Evolutionary conservation across 768 basidiomycete species (phyloP).

Genomic region (Cubamyces sp.): DNA sequence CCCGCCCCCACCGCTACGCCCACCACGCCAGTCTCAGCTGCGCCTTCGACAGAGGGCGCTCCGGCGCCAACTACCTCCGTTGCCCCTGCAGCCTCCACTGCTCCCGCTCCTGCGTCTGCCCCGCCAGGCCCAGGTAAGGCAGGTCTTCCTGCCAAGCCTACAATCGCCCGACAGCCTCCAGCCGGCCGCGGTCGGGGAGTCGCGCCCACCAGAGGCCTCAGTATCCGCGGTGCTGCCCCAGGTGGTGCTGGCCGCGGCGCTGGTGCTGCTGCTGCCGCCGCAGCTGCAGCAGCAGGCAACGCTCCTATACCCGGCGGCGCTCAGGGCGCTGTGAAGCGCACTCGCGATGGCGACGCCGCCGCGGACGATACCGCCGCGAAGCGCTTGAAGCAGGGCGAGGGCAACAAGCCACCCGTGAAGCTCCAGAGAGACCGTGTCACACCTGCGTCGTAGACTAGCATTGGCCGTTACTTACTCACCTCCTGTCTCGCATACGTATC

Average conservation of each 20-base stretch:
- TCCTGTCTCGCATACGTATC: conserved; percentile 3
- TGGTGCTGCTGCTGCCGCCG: conserved; percentile 32
- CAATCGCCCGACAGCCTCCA: conserved; percentile 39
- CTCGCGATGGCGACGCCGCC: conserved; percentile 52
- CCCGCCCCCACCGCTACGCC: conserved; percentile 18
- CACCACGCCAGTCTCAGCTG: conserved; percentile 7
- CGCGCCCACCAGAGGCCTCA: conserved; percentile 32
- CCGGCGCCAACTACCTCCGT: conserved; percentile 18
- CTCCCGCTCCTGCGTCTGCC: conserved; percentile 32
- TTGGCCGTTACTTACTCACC: neutral
- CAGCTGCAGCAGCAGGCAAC: conserved; percentile 34
- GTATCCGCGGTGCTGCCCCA: conserved; percentile 30
- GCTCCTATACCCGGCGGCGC: conserved; percentile 44
- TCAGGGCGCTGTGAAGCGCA: conserved; percentile 54
- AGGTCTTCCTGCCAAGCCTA: conserved; percentile 30
- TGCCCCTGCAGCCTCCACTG: conserved; percentile 19
- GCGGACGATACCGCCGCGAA: conserved; percentile 66
- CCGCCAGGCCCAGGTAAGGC: conserved; percentile 34
- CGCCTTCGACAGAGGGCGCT: conserved; percentile 1
- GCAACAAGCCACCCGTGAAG: conserved; percentile 35
- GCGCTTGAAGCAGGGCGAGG: conserved; percentile 62
- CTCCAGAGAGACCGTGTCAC: conserved; percentile 31
- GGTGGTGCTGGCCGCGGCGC: conserved; percentile 36
- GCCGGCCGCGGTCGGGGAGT: conserved; percentile 36
- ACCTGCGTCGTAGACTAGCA: conserved; percentile 22